Evolutionary conservation across 305 asterid genomes (phyloP).

Genomic region (Solanum hybrid): DNA sequence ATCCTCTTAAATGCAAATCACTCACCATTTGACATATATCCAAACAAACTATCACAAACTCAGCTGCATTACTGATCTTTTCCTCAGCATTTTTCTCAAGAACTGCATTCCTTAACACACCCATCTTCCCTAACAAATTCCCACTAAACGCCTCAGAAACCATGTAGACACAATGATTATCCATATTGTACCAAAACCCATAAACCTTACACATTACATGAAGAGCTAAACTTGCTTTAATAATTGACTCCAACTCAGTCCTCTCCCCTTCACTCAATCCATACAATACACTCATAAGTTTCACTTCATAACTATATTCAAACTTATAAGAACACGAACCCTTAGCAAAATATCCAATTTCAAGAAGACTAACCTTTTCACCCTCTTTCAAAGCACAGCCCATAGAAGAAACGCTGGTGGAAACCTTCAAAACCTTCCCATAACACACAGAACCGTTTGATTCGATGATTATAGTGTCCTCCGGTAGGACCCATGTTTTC

Average conservation of each 20-base stretch:
- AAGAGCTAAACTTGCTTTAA: constrained; percentile 28
- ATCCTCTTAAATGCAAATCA: constrained; percentile 58
- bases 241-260: constrained; percentile 24
- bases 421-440: constrained; percentile 19
- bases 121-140: background rate
- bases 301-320: constrained; percentile 46
- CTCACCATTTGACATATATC: constrained; percentile 54
- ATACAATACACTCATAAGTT: constrained; percentile 37
- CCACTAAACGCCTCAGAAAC: constrained; percentile 37
- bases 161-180: constrained; percentile 40
- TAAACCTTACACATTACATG: constrained; percentile 42
- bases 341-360: constrained; percentile 32
- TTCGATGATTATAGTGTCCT: constrained; percentile 34
- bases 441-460: background rate
- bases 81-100: constrained; percentile 16
- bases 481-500: constrained; percentile 62
- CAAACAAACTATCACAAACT: constrained; percentile 41
- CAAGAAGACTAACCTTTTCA: constrained; percentile 41
- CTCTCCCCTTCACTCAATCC: constrained; percentile 40
- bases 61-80: constrained; percentile 17
- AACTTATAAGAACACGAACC: background rate
- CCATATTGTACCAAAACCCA: constrained; percentile 69
- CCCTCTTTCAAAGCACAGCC: constrained; percentile 35
- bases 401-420: background rate
- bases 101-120: constrained; percentile 10